Conservation (phyloP, 2,329 filamentous ascomycete genomes). For the Alternaria sp. region DNA sequence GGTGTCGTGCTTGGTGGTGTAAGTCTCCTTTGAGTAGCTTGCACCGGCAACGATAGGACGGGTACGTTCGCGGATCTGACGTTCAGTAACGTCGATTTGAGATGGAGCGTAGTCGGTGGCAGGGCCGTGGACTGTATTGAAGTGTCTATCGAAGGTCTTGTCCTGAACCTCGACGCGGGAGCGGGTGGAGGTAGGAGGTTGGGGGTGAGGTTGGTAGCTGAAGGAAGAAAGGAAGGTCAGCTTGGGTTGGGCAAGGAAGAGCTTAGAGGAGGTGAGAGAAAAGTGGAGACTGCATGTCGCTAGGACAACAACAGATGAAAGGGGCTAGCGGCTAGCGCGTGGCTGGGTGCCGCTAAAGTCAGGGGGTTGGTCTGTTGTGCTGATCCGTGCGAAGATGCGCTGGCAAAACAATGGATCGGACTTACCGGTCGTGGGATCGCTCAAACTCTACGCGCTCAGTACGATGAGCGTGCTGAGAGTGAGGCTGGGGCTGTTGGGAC, state of each 20-base stretch:
- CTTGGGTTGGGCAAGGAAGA: constrained; percentile 46
- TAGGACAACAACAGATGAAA: constrained; percentile 53
- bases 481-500: constrained; percentile 12
- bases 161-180: constrained; percentile 73
- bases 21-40: constrained; percentile 53
- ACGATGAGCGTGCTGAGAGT: constrained; percentile 22
- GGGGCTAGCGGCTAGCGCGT: constrained; percentile 43
- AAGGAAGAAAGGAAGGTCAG: constrained; percentile 50
- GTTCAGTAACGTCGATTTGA: constrained; percentile 64
- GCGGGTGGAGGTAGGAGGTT: constrained; percentile 65
- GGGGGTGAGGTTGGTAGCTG: constrained; percentile 66
- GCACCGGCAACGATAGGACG: constrained; percentile 61
- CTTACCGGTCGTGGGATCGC: constrained; percentile 44
- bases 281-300: constrained; percentile 52
- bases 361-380: constrained; percentile 44
- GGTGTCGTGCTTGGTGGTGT: constrained; percentile 54
- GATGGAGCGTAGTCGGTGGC: constrained; percentile 65
- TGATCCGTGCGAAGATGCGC: constrained; percentile 43
- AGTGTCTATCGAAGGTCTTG: constrained; percentile 57
- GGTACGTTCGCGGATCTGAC: constrained; percentile 72
- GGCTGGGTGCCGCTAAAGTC: constrained; percentile 47
- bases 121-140: constrained; percentile 57
- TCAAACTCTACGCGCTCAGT: constrained; percentile 41
- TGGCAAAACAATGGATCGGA: constrained; percentile 41
- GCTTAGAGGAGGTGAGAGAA: constrained; percentile 45